Evolutionary conservation across 441 rosid genomes (phyloP), one percentile per base, ranked within the genome.

Genomic region (Macaranga tanarius): DNA sequence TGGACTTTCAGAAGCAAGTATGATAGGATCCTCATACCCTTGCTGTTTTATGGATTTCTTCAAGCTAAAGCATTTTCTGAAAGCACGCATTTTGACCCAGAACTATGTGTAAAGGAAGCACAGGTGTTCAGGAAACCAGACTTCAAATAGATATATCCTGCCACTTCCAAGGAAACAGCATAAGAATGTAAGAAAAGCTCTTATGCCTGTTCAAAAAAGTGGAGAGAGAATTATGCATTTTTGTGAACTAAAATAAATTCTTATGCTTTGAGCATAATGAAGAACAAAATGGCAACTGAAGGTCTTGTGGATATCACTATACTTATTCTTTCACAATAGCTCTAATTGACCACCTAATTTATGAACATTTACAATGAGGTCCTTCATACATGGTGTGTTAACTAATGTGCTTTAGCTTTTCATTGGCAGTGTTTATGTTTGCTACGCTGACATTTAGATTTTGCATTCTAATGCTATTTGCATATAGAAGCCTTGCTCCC

Each of bases 1-100:
- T 15, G 75, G 82, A 55, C 92, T 89, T 73, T 86, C 88, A 0
- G 94, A 87, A 57, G 90, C 88, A 79, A 89, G 92, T 51, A 59
- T 67, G 66, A 19, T 60, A 4, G 82, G 85, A 38, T 85, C 85
- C 71, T 83, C 87, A 52, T 47, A 62, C 13, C 79, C 83, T 19
- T 12, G 58, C 23, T 19, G 65, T 7, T 44, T 62, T 50, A 72
- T 69, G 59, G 31, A 8, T 67, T 75, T 79, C 79, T 75, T 84
- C 78, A 57, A 54, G 77, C 88, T 77, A 55, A 91, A 88, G 76
- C 89, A 86, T 70, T 84, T 62, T 48, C 61, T 74, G 55, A 89
- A 73, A 44, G 92, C 79, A 73, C 23, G 65, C 97, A 88, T 65
- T 67, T 47, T 70, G 50, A 66, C 26, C 51, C 45, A 66, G 65